These are phyloP conservation scores for Quercus lobata DNA, from an alignment of 331 rosid species.

Conservation along the genomic window DNA sequence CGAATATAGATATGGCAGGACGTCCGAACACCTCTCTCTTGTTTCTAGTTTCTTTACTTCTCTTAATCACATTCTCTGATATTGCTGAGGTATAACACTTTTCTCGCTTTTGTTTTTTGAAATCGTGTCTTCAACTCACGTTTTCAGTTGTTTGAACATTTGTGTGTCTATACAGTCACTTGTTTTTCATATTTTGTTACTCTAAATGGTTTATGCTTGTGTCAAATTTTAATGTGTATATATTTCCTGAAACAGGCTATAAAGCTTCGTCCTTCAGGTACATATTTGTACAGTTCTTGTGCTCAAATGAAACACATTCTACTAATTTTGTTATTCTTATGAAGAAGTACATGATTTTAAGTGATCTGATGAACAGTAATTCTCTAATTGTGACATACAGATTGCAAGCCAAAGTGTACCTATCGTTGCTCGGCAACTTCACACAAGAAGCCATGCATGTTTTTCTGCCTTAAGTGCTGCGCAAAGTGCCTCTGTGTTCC, in stretches of 20 bases:
- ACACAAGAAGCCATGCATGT: slow-evolving; percentile 94
- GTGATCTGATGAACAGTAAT: neutral
- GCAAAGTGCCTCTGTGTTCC: slow-evolving; percentile 84
- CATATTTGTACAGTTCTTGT: neutral
- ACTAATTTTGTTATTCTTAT: neutral
- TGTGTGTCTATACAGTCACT: neutral
- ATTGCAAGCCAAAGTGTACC: slow-evolving; percentile 58
- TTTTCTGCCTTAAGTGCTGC: slow-evolving; percentile 84
- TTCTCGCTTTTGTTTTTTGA: neutral
- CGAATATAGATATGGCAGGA: slow-evolving; percentile 33
- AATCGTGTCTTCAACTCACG: too few relatives aligned
- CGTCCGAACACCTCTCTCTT: slow-evolving; percentile 36
- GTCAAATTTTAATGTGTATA: neutral
- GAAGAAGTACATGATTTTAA: neutral
- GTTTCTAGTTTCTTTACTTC: slow-evolving; percentile 48
- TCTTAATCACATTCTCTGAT: slow-evolving; percentile 51
- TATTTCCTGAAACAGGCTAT: slow-evolving; percentile 36
- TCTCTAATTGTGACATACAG: slow-evolving; percentile 18
- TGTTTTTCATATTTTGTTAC: neutral
- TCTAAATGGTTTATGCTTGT: neutral
- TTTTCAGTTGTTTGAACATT: too few relatives aligned
- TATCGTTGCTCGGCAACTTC: slow-evolving; percentile 82
- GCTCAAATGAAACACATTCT: neutral
- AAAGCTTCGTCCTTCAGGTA: slow-evolving; percentile 62
- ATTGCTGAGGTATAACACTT: slow-evolving; percentile 41